A percentile compares a stretch with the other conserved stretches of the same genome.
Evolutionary conservation across 1,139 yeast genomes (phyloP).

Genomic region (Sugiyamaella neomexicana): DNA sequence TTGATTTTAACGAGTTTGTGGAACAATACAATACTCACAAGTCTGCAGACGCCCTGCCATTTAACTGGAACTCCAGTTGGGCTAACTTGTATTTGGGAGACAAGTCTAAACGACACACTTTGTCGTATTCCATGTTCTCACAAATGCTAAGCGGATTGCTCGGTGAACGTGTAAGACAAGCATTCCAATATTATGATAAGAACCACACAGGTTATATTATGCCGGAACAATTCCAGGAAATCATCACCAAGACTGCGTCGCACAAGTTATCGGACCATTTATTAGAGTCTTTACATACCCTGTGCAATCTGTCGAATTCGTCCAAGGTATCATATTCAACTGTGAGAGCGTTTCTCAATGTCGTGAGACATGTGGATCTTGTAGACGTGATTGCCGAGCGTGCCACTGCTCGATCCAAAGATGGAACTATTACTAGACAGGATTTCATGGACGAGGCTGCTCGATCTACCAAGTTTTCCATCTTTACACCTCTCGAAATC

Average conservation of each 20-base stretch:
- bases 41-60: conserved; percentile 42
- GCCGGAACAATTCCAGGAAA: conserved; percentile 45
- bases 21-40: conserved; percentile 41
- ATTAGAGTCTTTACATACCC: conserved; percentile 42
- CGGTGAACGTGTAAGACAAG: conserved; percentile 51
- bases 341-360: conserved; percentile 48
- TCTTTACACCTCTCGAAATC: conserved; percentile 48
- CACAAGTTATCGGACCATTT: conserved; percentile 47
- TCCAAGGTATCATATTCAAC: conserved; percentile 45
- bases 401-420: conserved; percentile 38
- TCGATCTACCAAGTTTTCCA: conserved; percentile 43
- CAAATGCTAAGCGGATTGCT: conserved; percentile 48
- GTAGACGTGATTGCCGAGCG: conserved; percentile 43
- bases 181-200: conserved; percentile 44
- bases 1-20: conserved; percentile 45
- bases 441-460: conserved; percentile 47
- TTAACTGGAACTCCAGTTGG: conserved; percentile 48
- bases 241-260: conserved; percentile 42
- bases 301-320: conserved; percentile 41
- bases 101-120: conserved; percentile 40
- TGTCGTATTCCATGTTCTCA: conserved; percentile 46
- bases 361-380: conserved; percentile 46
- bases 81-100: conserved; percentile 46
- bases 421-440: conserved; percentile 43
- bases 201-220: conserved; percentile 43